These are phyloP conservation scores for Blastobotrys indianensis DNA, from an alignment of 1,139 yeast species.

Conservation along the genomic window DNA sequence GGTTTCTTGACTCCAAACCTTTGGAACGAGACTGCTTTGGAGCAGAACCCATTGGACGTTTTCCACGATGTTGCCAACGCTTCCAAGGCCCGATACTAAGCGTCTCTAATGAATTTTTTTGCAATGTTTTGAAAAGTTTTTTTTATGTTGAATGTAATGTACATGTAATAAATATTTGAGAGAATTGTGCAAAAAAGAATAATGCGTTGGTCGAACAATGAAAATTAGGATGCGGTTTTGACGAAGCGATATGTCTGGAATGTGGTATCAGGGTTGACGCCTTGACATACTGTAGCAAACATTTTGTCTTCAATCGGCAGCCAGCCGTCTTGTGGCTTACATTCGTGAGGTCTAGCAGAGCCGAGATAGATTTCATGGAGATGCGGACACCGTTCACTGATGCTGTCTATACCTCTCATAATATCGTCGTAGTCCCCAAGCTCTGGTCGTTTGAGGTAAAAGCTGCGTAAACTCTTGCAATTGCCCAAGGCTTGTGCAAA, in stretches of 20 bases:
- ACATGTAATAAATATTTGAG: neutral
- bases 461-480: conserved; percentile 3
- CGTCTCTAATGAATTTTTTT: too few species aligned
- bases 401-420: conserved; percentile 3
- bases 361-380: conserved; percentile 5
- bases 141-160: too few species aligned
- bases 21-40: conserved; percentile 84
- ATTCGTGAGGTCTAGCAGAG: conserved; percentile 7
- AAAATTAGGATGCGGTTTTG: neutral
- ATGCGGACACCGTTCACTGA: conserved; percentile 4
- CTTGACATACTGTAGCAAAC: conserved; percentile 8
- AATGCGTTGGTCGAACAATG: neutral
- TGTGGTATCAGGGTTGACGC: conserved; percentile 6
- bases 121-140: too few species aligned
- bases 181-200: neutral
- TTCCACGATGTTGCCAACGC: conserved; percentile 42
- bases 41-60: conserved; percentile 90
- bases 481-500: conserved; percentile 7
- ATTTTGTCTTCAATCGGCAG: neutral
- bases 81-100: conserved; percentile 22
- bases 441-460: conserved; percentile 7
- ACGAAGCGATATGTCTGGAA: conserved; percentile 3
- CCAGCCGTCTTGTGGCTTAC: conserved; percentile 9
- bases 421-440: neutral
- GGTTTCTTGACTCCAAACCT: conserved; percentile 99